Evolutionary conservation across 805 yeast genomes (phyloP).

Genomic region (Ascoidea asiatica): DNA sequence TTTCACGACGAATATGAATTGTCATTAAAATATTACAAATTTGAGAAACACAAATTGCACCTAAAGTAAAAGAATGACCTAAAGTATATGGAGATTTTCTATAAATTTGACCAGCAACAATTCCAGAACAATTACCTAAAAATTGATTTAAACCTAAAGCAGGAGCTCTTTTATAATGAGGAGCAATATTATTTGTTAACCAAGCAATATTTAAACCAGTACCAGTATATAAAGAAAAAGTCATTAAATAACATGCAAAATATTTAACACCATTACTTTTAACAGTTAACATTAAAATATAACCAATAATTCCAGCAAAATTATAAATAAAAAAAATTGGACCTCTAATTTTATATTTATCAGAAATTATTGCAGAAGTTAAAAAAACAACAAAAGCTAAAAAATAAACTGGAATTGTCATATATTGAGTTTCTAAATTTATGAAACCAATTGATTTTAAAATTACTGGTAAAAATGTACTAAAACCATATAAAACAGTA

Average conservation of each 20-base stretch:
- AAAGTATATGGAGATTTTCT: constrained; percentile 23
- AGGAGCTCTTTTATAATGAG: constrained; percentile 27
- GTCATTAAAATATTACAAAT: constrained; percentile 1
- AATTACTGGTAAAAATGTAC: constrained; percentile 27
- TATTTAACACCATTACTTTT: constrained; percentile 20
- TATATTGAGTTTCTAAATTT: constrained; percentile 21
- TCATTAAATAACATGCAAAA: constrained; percentile 23
- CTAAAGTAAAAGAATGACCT: constrained; percentile 27
- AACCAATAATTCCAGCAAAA: constrained; percentile 20
- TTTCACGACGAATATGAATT: constrained; percentile 1
- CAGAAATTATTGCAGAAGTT: constrained; percentile 16
- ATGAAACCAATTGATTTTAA: constrained; percentile 18
- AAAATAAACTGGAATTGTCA: constrained; percentile 26
- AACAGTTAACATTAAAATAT: constrained; percentile 18
- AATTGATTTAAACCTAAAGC: constrained; percentile 29
- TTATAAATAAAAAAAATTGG: constrained; percentile 18
- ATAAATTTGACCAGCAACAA: constrained; percentile 29
- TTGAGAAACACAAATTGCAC: constrained; percentile 10
- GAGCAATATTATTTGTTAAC: constrained; percentile 29
- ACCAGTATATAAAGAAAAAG: constrained; percentile 22
- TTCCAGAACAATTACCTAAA: constrained; percentile 32
- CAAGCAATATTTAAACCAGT: constrained; percentile 28
- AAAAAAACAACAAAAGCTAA: constrained; percentile 19
- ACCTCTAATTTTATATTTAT: constrained; percentile 20
- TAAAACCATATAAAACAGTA: constrained; percentile 26